Base-by-base conservation (phyloP, 306 rosid species). In the Rosa multiflora region DNA sequence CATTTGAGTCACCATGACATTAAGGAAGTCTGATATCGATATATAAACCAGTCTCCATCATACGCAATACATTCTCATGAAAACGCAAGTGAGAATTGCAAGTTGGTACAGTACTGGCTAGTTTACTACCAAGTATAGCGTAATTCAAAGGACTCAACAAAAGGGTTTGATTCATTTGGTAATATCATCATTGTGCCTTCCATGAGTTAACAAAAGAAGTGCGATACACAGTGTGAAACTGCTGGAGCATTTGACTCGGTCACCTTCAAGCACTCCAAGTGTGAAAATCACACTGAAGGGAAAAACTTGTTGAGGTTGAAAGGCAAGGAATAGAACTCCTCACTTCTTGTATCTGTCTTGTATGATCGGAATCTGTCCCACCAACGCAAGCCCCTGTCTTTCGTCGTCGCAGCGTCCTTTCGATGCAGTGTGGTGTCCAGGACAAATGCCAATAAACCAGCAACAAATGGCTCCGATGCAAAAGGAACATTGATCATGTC, bases 401-500 rank as follows among this genome's bases (percentile, higher is more conserved):
- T 94, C 20, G 84, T 79, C 0, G 81, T 91, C 35, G 92, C 92
- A 4, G 8, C 88, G 79, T 94, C 97, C 78, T 90, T 92, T 70
- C 83, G 82, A 21, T 79, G 88, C 88, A 94, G 59, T 11, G 97
- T 88, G 68, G 79, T 76, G 23, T 94, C 98, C 72, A 94, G 85
- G 55, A 90, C 75, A 20, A 92, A 8, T n/a, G 97, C 97, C 80
- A 94, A 77, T 7, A 86, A 21, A 14, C 97, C 94, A 4, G 87
- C 97, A 42, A 94, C 97, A 80, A 94, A 94, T 52, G 97, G 29
- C 71, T 94, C 95, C 0, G 98, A 94, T 40, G 97, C 84, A 55
- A 89, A 88, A 42, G 98, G 97, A n/a, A 94, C 94, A 18, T 94
- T 94, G 82, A 94, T 87, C 97, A 94, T 92, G 75, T 94, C 98